Percentiles rank a stretch among this genome's conserved stretches.
phyloP scores from a whole-genome alignment of 2,329 filamentous ascomycete genomes.

The Cadophora sp. region DNA sequence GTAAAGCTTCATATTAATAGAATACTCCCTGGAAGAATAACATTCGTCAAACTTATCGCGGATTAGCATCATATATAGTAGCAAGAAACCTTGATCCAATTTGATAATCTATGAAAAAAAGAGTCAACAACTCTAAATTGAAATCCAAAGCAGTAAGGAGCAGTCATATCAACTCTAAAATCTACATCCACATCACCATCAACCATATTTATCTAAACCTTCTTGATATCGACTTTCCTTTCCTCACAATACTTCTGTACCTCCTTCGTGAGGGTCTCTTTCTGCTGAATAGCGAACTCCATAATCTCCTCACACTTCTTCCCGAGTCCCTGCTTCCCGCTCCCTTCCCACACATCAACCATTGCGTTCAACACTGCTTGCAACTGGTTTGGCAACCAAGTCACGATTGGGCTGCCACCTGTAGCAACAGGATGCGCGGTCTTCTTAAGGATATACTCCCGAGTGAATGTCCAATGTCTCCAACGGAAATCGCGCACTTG shows the following conservation, averaged over 20 bases:
- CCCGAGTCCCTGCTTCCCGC: conserved; percentile 36
- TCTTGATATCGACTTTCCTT: conserved; percentile 45
- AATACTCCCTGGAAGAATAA: too few relatives aligned
- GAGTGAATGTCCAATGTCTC: conserved; percentile 85
- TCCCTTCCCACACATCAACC: conserved; percentile 59
- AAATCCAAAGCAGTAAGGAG: too few relatives aligned
- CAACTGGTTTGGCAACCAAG: conserved; percentile 84
- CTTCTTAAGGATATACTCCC: conserved; percentile 83
- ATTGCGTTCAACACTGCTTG: conserved; percentile 77
- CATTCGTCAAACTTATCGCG: too few relatives aligned
- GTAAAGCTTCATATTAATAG: too few relatives aligned
- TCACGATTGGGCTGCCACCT: conserved; percentile 82
- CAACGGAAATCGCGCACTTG: conserved; percentile 83
- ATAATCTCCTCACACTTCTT: conserved; percentile 65
- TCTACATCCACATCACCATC: not conserved
- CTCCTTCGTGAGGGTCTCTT: conserved; percentile 72
- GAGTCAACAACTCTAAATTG: too few relatives aligned
- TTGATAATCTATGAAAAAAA: too few relatives aligned
- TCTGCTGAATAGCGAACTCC: conserved; percentile 69
- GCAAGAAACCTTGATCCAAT: too few relatives aligned
- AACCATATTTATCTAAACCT: not conserved
- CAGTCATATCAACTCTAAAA: not conserved
- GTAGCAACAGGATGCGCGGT: conserved; percentile 80
- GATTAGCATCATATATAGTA: too few relatives aligned
- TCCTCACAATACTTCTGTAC: conserved; percentile 77